These are phyloP conservation scores for Trebouxia sp. DNA, from an alignment of 139 green algal genomes.

Conservation along the genomic window DNA sequence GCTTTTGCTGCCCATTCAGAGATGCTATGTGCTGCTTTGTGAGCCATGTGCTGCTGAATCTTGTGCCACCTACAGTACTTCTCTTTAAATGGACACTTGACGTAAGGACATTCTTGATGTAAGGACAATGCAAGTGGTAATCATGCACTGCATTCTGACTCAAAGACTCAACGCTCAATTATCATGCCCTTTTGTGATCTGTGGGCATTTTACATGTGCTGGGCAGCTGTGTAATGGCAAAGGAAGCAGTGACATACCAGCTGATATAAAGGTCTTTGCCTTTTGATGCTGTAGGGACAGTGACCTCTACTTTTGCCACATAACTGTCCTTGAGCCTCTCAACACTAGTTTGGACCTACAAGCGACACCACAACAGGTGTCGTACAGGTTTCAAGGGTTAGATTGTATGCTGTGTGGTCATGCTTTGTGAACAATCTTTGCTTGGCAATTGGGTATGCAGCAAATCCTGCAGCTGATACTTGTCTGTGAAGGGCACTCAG, in stretches of 20 bases:
- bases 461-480: no score
- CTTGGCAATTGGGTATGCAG: not conserved
- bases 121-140: no score
- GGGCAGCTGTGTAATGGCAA: not conserved
- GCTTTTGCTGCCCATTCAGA: not conserved
- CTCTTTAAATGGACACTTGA: not conserved
- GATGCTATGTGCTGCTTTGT: no score
- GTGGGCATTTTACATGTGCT: not conserved
- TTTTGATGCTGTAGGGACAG: not conserved
- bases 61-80: no score
- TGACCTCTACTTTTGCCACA: not conserved
- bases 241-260: not conserved
- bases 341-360: not conserved
- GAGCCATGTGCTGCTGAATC: no score
- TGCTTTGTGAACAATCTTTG: no score
- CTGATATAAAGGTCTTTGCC: not conserved
- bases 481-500: not conserved
- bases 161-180: no score
- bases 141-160: no score
- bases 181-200: no score
- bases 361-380: not conserved
- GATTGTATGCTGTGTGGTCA: not conserved
- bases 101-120: no score
- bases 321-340: not conserved
- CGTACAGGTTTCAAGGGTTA: not conserved